Evolutionary conservation across 805 yeast genomes (phyloP).

Genomic region (Pichia pseudocactophila): DNA sequence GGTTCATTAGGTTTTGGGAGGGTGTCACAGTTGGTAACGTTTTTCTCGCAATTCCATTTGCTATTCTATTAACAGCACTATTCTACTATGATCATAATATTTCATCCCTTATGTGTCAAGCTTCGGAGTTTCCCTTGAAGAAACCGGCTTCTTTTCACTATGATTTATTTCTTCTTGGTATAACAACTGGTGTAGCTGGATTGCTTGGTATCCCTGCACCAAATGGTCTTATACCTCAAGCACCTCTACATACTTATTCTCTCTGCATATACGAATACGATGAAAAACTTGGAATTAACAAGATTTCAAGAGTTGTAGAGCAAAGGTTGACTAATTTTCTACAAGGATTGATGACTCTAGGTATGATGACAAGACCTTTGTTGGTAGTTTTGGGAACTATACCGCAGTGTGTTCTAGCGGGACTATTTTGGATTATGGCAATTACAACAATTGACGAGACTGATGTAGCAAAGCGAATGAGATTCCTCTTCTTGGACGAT

Average conservation of each 20-base stretch:
- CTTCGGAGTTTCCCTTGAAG: slow-evolving; percentile 64
- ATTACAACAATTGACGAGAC: slow-evolving; percentile 65
- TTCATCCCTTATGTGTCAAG: slow-evolving; percentile 88
- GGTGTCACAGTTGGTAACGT: slow-evolving; percentile 62
- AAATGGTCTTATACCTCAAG: slow-evolving; percentile 94
- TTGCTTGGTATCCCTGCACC: slow-evolving; percentile 91
- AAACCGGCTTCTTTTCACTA: slow-evolving; percentile 91
- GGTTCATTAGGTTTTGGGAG: slow-evolving; percentile 74
- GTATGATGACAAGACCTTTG: slow-evolving; percentile 85
- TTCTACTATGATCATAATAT: slow-evolving; percentile 96
- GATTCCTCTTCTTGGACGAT: slow-evolving; percentile 55
- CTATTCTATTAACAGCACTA: slow-evolving; percentile 68
- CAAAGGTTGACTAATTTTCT: slow-evolving; percentile 78
- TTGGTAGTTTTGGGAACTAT: slow-evolving; percentile 70
- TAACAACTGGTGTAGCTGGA: slow-evolving; percentile 83
- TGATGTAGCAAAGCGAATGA: slow-evolving; percentile 51
- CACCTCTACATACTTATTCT: slow-evolving; percentile 84
- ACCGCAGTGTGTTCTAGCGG: slow-evolving; percentile 91
- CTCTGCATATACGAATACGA: slow-evolving; percentile 47
- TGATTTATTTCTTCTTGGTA: slow-evolving; percentile 78
- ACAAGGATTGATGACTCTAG: slow-evolving; percentile 79
- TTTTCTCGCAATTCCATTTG: slow-evolving; percentile 90
- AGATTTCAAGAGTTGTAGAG: slow-evolving; percentile 60
- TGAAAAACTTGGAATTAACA: slow-evolving; percentile 23
- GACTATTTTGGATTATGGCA: slow-evolving; percentile 91